Conservation (phyloP, 768 basidiomycete genomes). For the Asterophora parasitica region DNA sequence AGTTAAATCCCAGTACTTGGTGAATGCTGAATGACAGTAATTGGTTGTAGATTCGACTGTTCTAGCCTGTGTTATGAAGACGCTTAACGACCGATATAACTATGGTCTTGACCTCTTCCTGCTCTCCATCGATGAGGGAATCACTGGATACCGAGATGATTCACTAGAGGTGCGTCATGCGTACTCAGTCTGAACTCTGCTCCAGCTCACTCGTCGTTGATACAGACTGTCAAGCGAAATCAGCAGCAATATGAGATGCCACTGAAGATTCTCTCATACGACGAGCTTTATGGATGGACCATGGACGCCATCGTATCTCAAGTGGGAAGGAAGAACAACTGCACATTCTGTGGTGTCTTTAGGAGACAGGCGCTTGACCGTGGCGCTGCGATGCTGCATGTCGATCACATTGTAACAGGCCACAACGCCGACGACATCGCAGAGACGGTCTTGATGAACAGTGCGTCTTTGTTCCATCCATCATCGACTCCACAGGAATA, state of each 20-base stretch:
- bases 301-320: slow-evolving; percentile 97
- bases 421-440: slow-evolving; percentile 99
- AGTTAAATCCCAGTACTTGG: slow-evolving; percentile 7
- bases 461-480: too few relatives aligned
- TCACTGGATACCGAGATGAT: slow-evolving; percentile 96
- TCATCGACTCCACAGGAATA: not conserved
- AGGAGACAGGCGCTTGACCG: slow-evolving; percentile 93
- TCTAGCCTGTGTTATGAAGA: slow-evolving; percentile 94
- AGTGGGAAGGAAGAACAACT: slow-evolving; percentile 96
- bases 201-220: not conserved
- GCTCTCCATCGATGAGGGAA: slow-evolving; percentile 97
- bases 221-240: slow-evolving; percentile 94
- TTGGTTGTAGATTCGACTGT: slow-evolving; percentile 94
- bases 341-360: slow-evolving; percentile 99
- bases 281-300: slow-evolving; percentile 98
- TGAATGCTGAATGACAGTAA: not conserved
- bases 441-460: slow-evolving; percentile 98
- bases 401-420: slow-evolving; percentile 97
- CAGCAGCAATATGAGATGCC: slow-evolving; percentile 94
- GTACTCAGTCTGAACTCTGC: not conserved
- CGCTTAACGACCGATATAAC: slow-evolving; percentile 87
- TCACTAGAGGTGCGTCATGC: slow-evolving; percentile 71
- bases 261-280: slow-evolving; percentile 92
- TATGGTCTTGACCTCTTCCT: slow-evolving; percentile 90
- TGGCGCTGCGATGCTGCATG: slow-evolving; percentile 81